A percentile compares a stretch with the other conserved stretches of the same genome.
phyloP scores from a whole-genome alignment of 352 stramenopile genomes.

The Phytophthora syringae region DNA sequence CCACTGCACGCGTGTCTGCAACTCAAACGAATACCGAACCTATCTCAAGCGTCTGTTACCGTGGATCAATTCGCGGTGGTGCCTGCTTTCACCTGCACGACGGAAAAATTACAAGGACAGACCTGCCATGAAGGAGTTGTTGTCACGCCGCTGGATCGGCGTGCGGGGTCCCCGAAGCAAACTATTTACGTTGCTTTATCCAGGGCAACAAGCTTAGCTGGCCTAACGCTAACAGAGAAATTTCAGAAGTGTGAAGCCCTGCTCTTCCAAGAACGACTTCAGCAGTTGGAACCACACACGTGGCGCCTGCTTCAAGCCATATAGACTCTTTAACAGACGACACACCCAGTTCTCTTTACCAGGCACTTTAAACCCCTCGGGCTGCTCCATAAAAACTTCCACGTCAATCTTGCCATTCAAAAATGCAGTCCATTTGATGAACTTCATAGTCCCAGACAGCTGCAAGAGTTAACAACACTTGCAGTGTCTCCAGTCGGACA shows the following conservation, averaged over 20 bases:
- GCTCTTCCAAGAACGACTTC: too few species aligned
- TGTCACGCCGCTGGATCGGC: constrained; percentile 12
- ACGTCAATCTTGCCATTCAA: constrained; percentile 15
- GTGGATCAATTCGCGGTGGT: constrained; percentile 32
- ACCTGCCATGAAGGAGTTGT: constrained; percentile 33
- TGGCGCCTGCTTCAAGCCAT: constrained; percentile 3
- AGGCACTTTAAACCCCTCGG: constrained; percentile 9
- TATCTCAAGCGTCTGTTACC: constrained; percentile 16
- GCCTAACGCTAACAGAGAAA: constrained; percentile 1
- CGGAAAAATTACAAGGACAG: constrained; percentile 37
- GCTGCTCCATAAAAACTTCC: constrained; percentile 31
- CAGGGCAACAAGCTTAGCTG: neutral
- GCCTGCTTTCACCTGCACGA: constrained; percentile 28
- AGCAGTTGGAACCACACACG: too few species aligned
- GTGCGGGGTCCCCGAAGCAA: neutral
- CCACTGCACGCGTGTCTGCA: neutral
- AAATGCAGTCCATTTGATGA: neutral
- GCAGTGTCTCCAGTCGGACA: neutral
- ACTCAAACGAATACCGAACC: constrained; percentile 1
- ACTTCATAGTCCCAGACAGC: neutral
- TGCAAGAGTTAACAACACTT: neutral
- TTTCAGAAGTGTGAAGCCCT: too few species aligned
- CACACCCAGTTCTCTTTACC: constrained; percentile 25
- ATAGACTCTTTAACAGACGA: constrained; percentile 23
- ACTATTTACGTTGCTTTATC: neutral